Percentiles rank a stretch among this genome's conserved stretches.
phyloP scores from a whole-genome alignment of 2,329 filamentous ascomycete species.

The Alternaria viburni region DNA sequence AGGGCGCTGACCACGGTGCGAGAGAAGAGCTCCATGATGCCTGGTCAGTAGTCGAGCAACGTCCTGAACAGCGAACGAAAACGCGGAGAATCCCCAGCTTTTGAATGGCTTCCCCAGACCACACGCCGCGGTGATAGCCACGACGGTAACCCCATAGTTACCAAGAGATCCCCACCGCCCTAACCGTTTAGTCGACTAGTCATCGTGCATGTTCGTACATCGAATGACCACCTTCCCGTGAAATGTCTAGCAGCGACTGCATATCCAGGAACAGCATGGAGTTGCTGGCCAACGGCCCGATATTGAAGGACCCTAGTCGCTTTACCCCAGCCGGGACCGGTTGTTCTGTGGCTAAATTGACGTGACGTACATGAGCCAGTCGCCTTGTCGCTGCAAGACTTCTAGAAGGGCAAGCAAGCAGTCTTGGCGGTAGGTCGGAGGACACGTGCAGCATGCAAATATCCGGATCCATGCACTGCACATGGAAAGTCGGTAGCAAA shows the following conservation, averaged over 20 bases:
- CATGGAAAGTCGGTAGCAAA: background rate
- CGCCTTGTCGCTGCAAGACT: slow-evolving; percentile 12
- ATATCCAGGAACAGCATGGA: slow-evolving; percentile 12
- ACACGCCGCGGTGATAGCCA: slow-evolving; percentile 9
- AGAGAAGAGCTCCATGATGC: slow-evolving; percentile 39
- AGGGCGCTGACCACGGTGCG: slow-evolving; percentile 32
- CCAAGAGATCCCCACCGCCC: background rate
- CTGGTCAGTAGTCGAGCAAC: slow-evolving; percentile 7
- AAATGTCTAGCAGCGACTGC: background rate
- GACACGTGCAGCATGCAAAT: slow-evolving; percentile 5
- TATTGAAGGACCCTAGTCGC: slow-evolving; percentile 21
- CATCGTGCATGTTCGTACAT: slow-evolving; percentile 3
- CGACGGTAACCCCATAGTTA: slow-evolving; percentile 9
- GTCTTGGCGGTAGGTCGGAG: slow-evolving; percentile 16
- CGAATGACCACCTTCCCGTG: slow-evolving; percentile 1
- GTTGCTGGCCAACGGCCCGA: slow-evolving; percentile 22
- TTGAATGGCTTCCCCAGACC: slow-evolving; percentile 7
- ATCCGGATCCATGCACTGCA: slow-evolving; percentile 1
- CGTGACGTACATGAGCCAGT: slow-evolving; percentile 7
- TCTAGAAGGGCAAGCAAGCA: slow-evolving; percentile 21
- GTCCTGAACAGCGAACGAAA: slow-evolving; percentile 9
- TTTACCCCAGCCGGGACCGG: slow-evolving; percentile 23
- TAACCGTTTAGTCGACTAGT: slow-evolving; percentile 31
- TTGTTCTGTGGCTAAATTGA: slow-evolving; percentile 42
- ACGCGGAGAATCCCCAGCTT: slow-evolving; percentile 18